A percentile compares a stretch with the other conserved stretches of the same genome.
phyloP scores from a whole-genome alignment of 306 rosid genomes.

The Trichosanthes cucumerina region DNA sequence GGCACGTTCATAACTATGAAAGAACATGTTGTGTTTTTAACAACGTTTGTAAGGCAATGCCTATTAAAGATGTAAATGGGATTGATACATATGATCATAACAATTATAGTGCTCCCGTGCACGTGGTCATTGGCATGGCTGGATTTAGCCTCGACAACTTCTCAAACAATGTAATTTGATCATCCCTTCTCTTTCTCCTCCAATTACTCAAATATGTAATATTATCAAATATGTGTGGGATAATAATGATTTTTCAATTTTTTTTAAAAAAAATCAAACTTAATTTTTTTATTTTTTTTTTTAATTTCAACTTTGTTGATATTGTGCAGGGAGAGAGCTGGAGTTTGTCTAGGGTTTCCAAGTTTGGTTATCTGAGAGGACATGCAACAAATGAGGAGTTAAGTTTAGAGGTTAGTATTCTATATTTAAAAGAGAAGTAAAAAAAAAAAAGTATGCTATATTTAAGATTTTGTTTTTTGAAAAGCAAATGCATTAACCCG shows the following conservation, averaged over 20 bases:
- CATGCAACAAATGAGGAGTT: constrained; percentile 46
- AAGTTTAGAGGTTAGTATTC: constrained; percentile 45
- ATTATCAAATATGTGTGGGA: no score
- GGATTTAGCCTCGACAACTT: constrained; percentile 64
- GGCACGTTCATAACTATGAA: constrained; percentile 85
- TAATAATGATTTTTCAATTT: no score
- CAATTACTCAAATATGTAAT: no score
- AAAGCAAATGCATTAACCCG: no score
- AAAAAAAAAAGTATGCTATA: no score
- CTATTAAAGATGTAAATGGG: constrained; percentile 43
- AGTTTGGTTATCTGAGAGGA: constrained; percentile 60
- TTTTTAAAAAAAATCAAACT: no score
- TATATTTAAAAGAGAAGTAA: not conserved
- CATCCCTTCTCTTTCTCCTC: not conserved
- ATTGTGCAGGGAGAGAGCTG: constrained; percentile 21
- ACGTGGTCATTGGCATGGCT: constrained; percentile 78
- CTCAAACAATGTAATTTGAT: not conserved
- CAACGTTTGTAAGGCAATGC: constrained; percentile 41
- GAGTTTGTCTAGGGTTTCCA: constrained; percentile 48
- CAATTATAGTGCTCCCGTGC: constrained; percentile 75
- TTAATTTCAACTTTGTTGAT: not conserved
- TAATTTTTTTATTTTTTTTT: not conserved
- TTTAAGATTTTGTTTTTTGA: no score
- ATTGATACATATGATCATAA: constrained; percentile 52
- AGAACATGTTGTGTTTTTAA: constrained; percentile 58